Percentiles rank a stretch among this genome's conserved stretches.
These are phyloP conservation scores for Bonia amplexicaulis DNA, from an alignment of 176 grass and related monocot species.

Conservation along the genomic window DNA sequence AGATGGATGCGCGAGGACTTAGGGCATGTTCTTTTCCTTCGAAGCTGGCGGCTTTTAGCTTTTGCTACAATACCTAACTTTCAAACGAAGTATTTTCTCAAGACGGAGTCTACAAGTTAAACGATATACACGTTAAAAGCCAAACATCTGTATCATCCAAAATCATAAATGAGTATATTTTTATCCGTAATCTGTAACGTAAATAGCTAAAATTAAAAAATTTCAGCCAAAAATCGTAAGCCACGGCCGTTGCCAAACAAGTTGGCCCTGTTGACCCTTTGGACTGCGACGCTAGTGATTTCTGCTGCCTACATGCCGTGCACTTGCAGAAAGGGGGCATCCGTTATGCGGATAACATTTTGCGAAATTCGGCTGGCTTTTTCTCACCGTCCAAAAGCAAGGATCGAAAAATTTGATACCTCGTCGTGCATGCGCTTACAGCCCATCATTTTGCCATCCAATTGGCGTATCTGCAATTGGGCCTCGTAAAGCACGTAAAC, in stretches of 20 bases:
- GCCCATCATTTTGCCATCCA: neutral
- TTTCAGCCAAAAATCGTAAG: too few relatives aligned
- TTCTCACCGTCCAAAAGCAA: neutral
- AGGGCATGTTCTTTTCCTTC: too few relatives aligned
- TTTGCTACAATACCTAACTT: too few relatives aligned
- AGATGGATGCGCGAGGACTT: neutral
- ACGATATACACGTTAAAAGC: too few relatives aligned
- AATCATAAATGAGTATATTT: too few relatives aligned
- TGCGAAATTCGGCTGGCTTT: neutral
- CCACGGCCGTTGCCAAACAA: too few relatives aligned
- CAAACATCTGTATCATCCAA: too few relatives aligned
- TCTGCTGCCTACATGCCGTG: neutral
- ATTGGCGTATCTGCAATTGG: neutral
- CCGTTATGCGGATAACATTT: constrained; percentile 2
- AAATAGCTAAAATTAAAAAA: too few relatives aligned
- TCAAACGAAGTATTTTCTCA: too few relatives aligned
- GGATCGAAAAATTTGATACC: neutral
- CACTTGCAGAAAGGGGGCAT: neutral
- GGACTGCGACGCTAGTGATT: neutral
- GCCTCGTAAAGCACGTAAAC: neutral
- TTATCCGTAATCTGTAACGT: too few relatives aligned
- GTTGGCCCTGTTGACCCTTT: neutral
- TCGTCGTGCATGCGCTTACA: neutral
- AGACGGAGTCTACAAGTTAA: too few relatives aligned
- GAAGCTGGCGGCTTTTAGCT: too few relatives aligned